Evolutionary conservation across 1,284 basidiomycete genomes (phyloP), one percentile per base, ranked within the genome.

Genomic region (Irpex rosettiformis): DNA sequence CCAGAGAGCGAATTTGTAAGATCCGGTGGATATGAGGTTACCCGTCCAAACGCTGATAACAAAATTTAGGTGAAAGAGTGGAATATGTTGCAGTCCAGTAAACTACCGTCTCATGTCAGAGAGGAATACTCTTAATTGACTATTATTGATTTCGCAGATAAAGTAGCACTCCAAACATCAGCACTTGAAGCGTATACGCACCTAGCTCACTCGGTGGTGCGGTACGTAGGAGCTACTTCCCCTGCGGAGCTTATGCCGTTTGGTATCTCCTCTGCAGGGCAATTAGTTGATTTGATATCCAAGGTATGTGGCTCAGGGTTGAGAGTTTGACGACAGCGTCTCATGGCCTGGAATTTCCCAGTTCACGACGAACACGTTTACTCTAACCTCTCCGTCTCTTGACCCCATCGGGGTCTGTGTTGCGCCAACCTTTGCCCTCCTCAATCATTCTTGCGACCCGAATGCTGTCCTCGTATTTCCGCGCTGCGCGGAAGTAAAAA

Each of bases 401-500:
- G 80, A 83, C 1, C 88, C 93, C 0, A 78, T 98, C 47, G 96
- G 96, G 13, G 85, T 89, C 1, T 84, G 87, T 28, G 79, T 96
- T 25, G 90, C 91, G 0, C 93, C 94, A 0, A 65, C 84, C 0
- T 77, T 88, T 8, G 94, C 95, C 0, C 78, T 98, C 29, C 81
- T 91, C 64, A 98, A 98, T 67, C 96, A 98, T 69, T 92, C 93
- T 0, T 98, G 96, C 68, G 80, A 84, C 22, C 95, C 96, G 0
- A 96, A 97, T 65, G 93, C 90, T 0, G 92, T 89, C 25, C 82
- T 96, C 27, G 93, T 98, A 1, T 98, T 96, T 69, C 94, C 96
- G 40, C 76, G 81, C 13, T 61, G 75, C 25, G 66, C 78, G 22
- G 61, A 68, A 37, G 58, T 72, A 2, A 63, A 69, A 3, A 66